Base-by-base conservation (phyloP, 2,329 filamentous ascomycete genomes). In the Calonectria pseudoturangicola region DNA sequence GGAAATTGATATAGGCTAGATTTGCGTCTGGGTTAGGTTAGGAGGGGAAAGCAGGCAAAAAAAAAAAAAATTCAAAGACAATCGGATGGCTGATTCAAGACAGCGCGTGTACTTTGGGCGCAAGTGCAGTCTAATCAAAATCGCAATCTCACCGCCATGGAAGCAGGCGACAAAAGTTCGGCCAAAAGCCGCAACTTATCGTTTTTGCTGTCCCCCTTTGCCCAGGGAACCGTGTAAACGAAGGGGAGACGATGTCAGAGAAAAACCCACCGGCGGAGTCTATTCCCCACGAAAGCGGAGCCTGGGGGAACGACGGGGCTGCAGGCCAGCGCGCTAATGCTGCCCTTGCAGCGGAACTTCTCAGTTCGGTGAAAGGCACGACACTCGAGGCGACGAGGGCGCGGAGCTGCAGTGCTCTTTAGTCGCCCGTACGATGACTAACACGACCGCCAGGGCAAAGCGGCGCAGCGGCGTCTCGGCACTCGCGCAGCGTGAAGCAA, bases 221-320 rank as follows among this genome's bases (percentile, higher is more conserved):
- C 25, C 41, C 39, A 63, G 54, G 54, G 25, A 41, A 60, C 33
- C 54, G 10, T 36, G 54, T n/a, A 28, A 21, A 16, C 25, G 58
- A 63, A 33, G 58, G 58, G 58, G 36, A 25, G 28, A 6, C 39
- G 21, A 45, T 43, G 58, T 28, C 58, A 33, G 18, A 36, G 45
- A 16, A 18, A 28, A 30, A 63, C 15, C 58, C 39, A 33, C 58
- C 27, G 39, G 41, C 58, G 58, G 41, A 63, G 58, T 63, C 41
- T 63, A 28, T 64, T 51, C 69, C 64, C 69, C 69, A 71, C 69
- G 69, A 71, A 71, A 68, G 68, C 65, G 68, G 68, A 71, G 62
- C 68, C 56, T 30, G 45, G 39, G 68, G 69, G 69, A 67, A 71
- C 69, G 54, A 67, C 66, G 69, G 69, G 54, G 58, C 54, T 67